Evolutionary conservation across 2,329 filamentous ascomycete species (phyloP).

Genomic region (Talaromyces sp.): DNA sequence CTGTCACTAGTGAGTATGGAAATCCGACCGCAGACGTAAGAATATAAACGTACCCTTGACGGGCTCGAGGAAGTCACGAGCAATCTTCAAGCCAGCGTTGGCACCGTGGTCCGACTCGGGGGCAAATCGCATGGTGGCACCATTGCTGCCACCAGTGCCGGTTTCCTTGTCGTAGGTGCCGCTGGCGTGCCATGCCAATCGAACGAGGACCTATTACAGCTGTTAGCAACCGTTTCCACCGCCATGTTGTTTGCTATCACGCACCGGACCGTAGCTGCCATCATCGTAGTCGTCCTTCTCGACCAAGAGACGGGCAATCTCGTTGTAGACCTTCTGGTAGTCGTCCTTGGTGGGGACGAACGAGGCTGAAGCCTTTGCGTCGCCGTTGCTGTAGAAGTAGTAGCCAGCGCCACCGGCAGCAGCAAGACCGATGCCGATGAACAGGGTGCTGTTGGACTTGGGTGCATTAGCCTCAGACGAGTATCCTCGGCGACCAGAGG

Average conservation of each 20-base stretch:
- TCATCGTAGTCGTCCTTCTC: constrained; percentile 96
- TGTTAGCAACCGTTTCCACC: constrained; percentile 1
- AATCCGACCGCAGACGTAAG: background rate
- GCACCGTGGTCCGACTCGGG: constrained; percentile 87
- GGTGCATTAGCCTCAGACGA: constrained; percentile 60
- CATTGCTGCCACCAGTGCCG: constrained; percentile 86
- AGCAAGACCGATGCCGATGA: constrained; percentile 55
- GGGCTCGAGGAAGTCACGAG: constrained; percentile 88
- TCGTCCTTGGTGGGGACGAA: constrained; percentile 76
- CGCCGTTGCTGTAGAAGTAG: constrained; percentile 56
- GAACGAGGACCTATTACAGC: constrained; percentile 58
- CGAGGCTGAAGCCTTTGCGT: constrained; percentile 45
- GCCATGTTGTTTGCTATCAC: too few relatives aligned
- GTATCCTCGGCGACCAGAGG: constrained; percentile 72
- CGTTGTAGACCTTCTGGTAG: constrained; percentile 93
- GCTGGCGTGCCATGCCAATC: constrained; percentile 89
- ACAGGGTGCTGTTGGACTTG: constrained; percentile 46
- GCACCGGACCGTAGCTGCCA: constrained; percentile 82
- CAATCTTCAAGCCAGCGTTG: constrained; percentile 81
- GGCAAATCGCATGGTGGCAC: constrained; percentile 92
- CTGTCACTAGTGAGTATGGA: constrained; percentile 27
- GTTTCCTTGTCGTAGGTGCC: constrained; percentile 90
- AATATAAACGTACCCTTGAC: constrained; percentile 61
- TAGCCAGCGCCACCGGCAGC: constrained; percentile 60
- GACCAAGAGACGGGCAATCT: constrained; percentile 71